These are phyloP conservation scores for Austroboletus eburneus DNA, from an alignment of 768 basidiomycete species.

Conservation along the genomic window DNA sequence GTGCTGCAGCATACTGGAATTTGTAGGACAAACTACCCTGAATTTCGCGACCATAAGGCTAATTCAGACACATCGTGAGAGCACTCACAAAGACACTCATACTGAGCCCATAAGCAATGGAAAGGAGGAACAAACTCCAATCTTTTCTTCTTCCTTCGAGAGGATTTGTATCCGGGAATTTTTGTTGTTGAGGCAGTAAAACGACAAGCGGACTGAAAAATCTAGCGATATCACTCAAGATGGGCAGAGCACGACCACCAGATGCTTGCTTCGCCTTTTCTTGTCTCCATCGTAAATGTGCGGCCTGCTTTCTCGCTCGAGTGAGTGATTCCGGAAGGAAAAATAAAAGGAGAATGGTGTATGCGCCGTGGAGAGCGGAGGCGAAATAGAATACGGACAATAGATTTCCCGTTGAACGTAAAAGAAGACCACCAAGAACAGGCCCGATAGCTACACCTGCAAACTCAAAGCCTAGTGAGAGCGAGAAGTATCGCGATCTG, in stretches of 20 bases:
- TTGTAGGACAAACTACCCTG: constrained; percentile 57
- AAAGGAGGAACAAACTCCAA: constrained; percentile 63
- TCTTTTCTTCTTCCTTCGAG: constrained; percentile 44
- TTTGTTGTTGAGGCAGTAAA: constrained; percentile 47
- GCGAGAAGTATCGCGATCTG: constrained; percentile 64
- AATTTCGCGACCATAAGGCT: not conserved
- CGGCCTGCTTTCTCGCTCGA: constrained; percentile 36
- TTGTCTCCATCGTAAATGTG: constrained; percentile 13
- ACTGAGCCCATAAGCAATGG: constrained; percentile 45
- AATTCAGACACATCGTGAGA: not conserved
- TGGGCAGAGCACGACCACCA: not conserved
- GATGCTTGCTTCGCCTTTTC: constrained; percentile 8
- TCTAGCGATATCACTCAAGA: constrained; percentile 44
- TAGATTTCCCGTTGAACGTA: constrained; percentile 49
- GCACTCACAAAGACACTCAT: constrained; percentile 44
- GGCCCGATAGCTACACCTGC: constrained; percentile 78
- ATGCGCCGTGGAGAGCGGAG: constrained; percentile 44
- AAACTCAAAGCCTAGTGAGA: constrained; percentile 64
- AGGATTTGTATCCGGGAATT: constrained; percentile 32
- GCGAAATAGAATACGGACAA: constrained; percentile 74
- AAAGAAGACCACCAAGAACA: constrained; percentile 60
- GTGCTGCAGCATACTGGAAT: constrained; percentile 60
- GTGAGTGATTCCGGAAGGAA: constrained; percentile 79
- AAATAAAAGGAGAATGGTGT: constrained; percentile 47
- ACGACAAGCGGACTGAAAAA: constrained; percentile 73